phyloP scores from a whole-genome alignment of 2,329 filamentous ascomycete genomes.

The Phoma sp. region DNA sequence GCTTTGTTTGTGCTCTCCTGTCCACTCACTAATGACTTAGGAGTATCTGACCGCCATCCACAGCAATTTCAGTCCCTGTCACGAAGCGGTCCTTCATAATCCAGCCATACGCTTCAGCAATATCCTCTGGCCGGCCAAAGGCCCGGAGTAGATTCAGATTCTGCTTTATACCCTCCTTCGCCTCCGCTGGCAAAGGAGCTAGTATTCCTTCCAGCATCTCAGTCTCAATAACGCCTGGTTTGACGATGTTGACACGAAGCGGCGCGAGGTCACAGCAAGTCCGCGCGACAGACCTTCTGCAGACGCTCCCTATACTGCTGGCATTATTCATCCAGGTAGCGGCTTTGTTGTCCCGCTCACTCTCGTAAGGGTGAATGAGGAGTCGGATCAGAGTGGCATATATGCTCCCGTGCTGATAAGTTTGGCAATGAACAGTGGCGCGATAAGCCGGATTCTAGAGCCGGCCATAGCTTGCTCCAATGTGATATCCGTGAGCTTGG shows the following conservation, averaged over 20 bases:
- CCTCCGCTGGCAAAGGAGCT: conserved; percentile 13
- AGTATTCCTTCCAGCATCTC: conserved; percentile 41
- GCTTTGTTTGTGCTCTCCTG: too few species aligned
- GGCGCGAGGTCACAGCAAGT: conserved; percentile 52
- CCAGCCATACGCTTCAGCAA: conserved; percentile 53
- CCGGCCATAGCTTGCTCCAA: conserved; percentile 23
- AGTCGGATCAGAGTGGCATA: conserved; percentile 40
- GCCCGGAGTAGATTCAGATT: conserved; percentile 26
- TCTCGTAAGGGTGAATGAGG: conserved; percentile 50
- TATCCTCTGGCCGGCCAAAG: conserved; percentile 41
- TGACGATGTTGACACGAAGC: conserved; percentile 51
- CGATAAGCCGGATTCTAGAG: conserved; percentile 44
- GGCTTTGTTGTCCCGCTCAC: conserved; percentile 46
- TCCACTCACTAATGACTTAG: not conserved
- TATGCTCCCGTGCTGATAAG: conserved; percentile 28
- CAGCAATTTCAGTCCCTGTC: conserved; percentile 43
- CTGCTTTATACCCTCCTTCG: conserved; percentile 19
- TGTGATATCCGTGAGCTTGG: conserved; percentile 36
- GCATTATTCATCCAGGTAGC: conserved; percentile 37
- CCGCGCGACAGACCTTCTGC: conserved; percentile 44
- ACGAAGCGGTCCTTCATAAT: conserved; percentile 52
- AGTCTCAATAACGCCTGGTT: conserved; percentile 50
- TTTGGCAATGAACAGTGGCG: conserved; percentile 49
- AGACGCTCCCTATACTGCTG: conserved; percentile 29
- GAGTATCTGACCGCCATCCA: conserved; percentile 42